Percentiles rank a stretch among this genome's conserved stretches.
Evolutionary conservation across 2,329 filamentous ascomycete genomes (phyloP).

Genomic region (Neurospora crassa): DNA sequence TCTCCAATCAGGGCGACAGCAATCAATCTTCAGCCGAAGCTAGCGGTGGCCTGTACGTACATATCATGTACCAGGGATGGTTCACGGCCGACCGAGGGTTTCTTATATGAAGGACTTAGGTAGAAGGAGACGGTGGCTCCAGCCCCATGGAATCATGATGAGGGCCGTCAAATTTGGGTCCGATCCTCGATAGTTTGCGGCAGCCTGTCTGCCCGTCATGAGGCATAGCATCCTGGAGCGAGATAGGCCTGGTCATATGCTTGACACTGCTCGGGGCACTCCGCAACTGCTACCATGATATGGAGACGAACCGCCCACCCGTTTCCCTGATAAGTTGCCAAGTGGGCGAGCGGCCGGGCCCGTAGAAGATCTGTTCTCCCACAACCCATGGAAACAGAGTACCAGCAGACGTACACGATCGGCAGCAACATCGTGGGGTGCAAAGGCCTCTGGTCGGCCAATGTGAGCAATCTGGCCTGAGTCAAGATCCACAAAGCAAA

Average conservation of each 20-base stretch:
- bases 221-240: conserved; percentile 7
- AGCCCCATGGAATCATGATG: conserved; percentile 1
- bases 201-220: conserved; percentile 7
- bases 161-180: conserved; percentile 7
- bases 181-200: conserved; percentile 10
- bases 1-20: conserved; percentile 16
- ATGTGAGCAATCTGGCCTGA: conserved; percentile 21
- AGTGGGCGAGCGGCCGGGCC: conserved; percentile 13
- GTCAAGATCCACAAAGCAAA: conserved; percentile 22
- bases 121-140: conserved; percentile 9
- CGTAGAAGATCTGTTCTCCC: conserved; percentile 7
- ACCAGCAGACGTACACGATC: conserved; percentile 21
- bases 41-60: conserved; percentile 6
- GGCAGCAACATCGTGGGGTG: conserved; percentile 27
- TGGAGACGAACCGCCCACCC: conserved; percentile 5
- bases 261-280: background rate
- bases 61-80: conserved; percentile 6
- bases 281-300: background rate
- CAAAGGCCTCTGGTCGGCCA: conserved; percentile 19
- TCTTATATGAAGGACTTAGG: conserved; percentile 9
- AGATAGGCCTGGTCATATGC: conserved; percentile 5
- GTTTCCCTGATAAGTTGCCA: conserved; percentile 7
- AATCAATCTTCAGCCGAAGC: conserved; percentile 12
- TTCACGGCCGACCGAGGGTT: conserved; percentile 6
- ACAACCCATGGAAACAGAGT: conserved; percentile 12